Conservation (phyloP, 2,329 filamentous ascomycete species). For the Emergomyces orientalis region DNA sequence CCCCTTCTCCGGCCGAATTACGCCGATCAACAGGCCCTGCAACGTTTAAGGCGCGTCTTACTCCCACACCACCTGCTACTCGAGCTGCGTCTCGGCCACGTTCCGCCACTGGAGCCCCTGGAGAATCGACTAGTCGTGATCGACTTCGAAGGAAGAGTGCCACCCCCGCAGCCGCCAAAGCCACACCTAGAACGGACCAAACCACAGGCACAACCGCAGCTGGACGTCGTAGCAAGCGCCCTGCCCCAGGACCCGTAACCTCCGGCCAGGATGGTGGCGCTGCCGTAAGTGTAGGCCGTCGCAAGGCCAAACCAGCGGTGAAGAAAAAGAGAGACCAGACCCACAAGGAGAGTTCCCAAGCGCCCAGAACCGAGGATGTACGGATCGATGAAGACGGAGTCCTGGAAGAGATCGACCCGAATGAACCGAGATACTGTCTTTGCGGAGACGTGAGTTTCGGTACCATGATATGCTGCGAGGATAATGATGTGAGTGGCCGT, state of each 20-base stretch:
- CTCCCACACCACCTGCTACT: slow-evolving; percentile 18
- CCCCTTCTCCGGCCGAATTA: slow-evolving; percentile 11
- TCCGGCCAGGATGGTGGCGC: slow-evolving; percentile 50
- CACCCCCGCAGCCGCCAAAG: slow-evolving; percentile 31
- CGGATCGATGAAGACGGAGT: slow-evolving; percentile 42
- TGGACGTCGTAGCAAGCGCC: slow-evolving; percentile 46
- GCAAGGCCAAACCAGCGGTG: slow-evolving; percentile 46
- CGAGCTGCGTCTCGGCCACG: slow-evolving; percentile 20
- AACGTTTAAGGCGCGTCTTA: slow-evolving; percentile 17
- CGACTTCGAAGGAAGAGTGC: slow-evolving; percentile 34
- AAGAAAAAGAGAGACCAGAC: slow-evolving; percentile 35
- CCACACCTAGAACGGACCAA: slow-evolving; percentile 32
- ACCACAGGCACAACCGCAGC: slow-evolving; percentile 21
- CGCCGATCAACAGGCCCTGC: slow-evolving; percentile 11
- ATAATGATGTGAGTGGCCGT: slow-evolving; percentile 42
- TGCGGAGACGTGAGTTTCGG: slow-evolving; percentile 57
- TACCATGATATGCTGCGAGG: slow-evolving; percentile 57
- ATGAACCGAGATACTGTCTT: slow-evolving; percentile 55
- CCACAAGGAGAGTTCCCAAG: slow-evolving; percentile 18
- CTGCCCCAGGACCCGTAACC: slow-evolving; percentile 51
- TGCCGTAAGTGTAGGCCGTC: slow-evolving; percentile 52
- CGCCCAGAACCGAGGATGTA: slow-evolving; percentile 27
- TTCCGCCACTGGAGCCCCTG: slow-evolving; percentile 13
- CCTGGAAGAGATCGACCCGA: slow-evolving; percentile 47
- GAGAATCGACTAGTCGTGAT: slow-evolving; percentile 19